These are phyloP conservation scores for Russula vinacea DNA, from an alignment of 768 basidiomycete genomes.

Conservation along the genomic window DNA sequence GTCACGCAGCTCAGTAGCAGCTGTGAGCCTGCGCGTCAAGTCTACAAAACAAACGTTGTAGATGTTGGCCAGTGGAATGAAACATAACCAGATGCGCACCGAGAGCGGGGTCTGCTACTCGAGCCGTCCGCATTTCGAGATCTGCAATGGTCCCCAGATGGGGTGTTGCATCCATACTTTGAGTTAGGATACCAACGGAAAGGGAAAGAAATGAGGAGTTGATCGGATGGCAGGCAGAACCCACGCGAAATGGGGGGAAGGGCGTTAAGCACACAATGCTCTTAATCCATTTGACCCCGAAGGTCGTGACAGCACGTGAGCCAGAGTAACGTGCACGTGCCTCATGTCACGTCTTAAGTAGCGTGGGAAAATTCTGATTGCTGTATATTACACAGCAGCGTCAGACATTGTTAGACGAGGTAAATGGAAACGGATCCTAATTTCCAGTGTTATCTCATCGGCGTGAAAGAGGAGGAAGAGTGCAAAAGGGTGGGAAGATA, in stretches of 20 bases:
- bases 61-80: constrained; percentile 6
- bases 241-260: constrained; percentile 15
- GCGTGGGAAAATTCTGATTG: no score
- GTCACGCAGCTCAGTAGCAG: constrained; percentile 78
- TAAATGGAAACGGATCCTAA: neutral
- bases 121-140: constrained; percentile 66
- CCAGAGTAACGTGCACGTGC: neutral
- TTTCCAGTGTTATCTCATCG: neutral
- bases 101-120: constrained; percentile 71
- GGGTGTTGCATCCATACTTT: constrained; percentile 45
- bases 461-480: neutral
- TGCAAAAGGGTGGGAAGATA: neutral
- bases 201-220: neutral
- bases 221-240: constrained; percentile 3
- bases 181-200: neutral
- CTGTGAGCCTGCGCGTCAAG: constrained; percentile 62
- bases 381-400: no score
- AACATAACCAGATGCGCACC: constrained; percentile 42
- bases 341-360: neutral
- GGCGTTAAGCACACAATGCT: neutral
- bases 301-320: constrained; percentile 23
- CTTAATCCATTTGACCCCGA: constrained; percentile 21
- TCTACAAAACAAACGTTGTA: constrained; percentile 42
- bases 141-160: constrained; percentile 51
- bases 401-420: no score